These are phyloP conservation scores for Rhododendron mucronatum DNA, from an alignment of 148 eudicot genomes.

Conservation along the genomic window DNA sequence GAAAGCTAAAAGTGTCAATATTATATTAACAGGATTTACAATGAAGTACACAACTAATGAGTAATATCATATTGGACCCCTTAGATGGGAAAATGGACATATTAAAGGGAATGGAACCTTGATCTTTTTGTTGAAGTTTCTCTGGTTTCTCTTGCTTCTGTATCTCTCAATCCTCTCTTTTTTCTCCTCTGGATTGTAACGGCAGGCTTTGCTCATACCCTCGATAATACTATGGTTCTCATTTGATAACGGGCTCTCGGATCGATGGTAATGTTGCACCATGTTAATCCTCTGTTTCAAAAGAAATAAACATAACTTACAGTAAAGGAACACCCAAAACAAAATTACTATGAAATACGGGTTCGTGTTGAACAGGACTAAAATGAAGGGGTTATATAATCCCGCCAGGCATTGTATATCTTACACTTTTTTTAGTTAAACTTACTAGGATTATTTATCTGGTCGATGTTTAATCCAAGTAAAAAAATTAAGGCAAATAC, in stretches of 20 bases:
- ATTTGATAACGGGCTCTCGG: constrained; percentile 56
- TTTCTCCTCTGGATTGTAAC: constrained; percentile 83
- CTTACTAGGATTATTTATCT: not conserved
- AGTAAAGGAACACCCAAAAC: not conserved
- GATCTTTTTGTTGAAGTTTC: constrained; percentile 92
- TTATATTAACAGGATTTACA: not conserved
- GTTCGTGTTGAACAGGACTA: not conserved
- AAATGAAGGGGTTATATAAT: not conserved
- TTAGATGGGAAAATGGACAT: not conserved
- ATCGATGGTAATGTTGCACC: constrained; percentile 33
- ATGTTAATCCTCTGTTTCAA: constrained; percentile 40
- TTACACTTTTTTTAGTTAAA: not conserved
- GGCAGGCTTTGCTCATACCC: constrained; percentile 66
- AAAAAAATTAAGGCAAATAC: not conserved
- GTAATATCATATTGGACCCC: not conserved
- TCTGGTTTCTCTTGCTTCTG: constrained; percentile 70
- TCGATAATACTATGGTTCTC: constrained; percentile 60
- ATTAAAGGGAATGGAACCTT: constrained; percentile 41
- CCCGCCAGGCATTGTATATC: not conserved
- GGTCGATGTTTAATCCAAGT: not conserved
- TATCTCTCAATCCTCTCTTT: constrained; percentile 82
- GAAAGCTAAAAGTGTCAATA: not conserved
- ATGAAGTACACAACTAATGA: not conserved
- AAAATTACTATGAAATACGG: not conserved
- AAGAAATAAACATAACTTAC: not conserved